phyloP scores from a whole-genome alignment of 2,329 filamentous ascomycete genomes.

The Sporothrix schenckii region DNA sequence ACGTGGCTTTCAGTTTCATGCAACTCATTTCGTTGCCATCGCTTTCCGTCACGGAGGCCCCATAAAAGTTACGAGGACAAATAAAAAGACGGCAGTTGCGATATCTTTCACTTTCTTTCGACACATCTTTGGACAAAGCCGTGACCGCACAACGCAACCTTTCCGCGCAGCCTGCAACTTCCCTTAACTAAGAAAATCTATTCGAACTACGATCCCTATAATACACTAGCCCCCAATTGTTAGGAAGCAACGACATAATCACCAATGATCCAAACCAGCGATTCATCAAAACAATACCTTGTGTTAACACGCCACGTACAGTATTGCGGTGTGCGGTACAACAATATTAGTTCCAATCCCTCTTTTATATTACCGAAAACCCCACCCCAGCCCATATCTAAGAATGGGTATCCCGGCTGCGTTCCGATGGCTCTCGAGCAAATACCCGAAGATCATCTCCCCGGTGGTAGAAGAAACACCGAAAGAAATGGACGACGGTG shows the following conservation, averaged over 20 bases:
- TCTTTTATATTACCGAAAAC: too few relatives aligned
- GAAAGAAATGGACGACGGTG: constrained; percentile 76
- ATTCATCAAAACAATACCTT: neutral
- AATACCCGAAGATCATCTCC: constrained; percentile 96
- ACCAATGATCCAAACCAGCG: constrained; percentile 23
- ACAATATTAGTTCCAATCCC: neutral
- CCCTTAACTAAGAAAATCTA: neutral
- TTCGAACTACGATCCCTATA: neutral
- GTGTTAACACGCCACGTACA: constrained; percentile 2
- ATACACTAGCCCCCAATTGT: neutral
- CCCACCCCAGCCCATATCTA: constrained; percentile 24
- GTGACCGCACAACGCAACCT: neutral
- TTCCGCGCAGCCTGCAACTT: neutral
- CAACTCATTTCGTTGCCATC: too few relatives aligned
- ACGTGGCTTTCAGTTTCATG: too few relatives aligned
- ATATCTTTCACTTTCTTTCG: neutral
- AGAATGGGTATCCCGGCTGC: constrained; percentile 91
- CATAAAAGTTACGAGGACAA: neutral
- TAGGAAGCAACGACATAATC: constrained; percentile 3
- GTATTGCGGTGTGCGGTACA: neutral
- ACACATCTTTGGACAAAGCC: neutral
- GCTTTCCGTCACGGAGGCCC: too few relatives aligned
- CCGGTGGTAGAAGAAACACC: constrained; percentile 85
- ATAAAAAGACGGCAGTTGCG: neutral
- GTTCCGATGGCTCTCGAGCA: constrained; percentile 95